Evolutionary conservation across 352 stramenopile genomes (phyloP), one percentile per base, ranked within the genome.

Genomic region (Pythium oligandrum): DNA sequence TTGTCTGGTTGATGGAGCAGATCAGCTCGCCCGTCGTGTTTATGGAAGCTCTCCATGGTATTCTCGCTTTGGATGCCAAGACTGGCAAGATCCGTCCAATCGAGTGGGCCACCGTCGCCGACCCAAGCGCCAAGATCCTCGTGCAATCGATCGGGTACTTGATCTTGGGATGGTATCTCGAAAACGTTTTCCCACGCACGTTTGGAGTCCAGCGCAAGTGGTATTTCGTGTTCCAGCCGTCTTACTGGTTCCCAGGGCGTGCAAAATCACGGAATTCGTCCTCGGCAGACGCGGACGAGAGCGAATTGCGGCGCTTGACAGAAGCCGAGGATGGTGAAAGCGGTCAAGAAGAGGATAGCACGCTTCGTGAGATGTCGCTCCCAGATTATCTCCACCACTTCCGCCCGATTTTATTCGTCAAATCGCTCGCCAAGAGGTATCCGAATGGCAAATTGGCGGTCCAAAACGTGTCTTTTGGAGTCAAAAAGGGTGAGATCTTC

Each of bases 121-220:
- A 31, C 34, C 75, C 80, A 6, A 85, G 66, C 7, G 31, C 64
- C 30, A 71, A 87, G 35, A 90, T 98, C 69, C 37, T 86, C 6
- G 6, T 81, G 3, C 94, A 98, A 60, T 83, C 75, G 33, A 31
- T 88, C 30, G 68, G 92, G 5, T 98, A 98, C 53, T 56, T 90
- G 26, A 37, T 97, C 8, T 66, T 98, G 6, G 94, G 86, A 3
- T 96, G 79, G 76, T 98, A 98, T 65, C 70, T 98, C 17, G 93
- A 98, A 56, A 86, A 94, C 40, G 90, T 98, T 1, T 84, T 98
- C 37, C 95, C 95, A 11, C 78, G 81, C 7, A 83, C 96, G 11
- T 96, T 94, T 48, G 95, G 95, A 17, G 86, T 96, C 44, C 77
- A 86, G 39, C 68, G 85, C 31, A 93, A 86, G n/a, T 98, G 90